Evolutionary conservation across 2,329 filamentous ascomycete genomes (phyloP), one percentile per base, ranked within the genome.

Genomic region (Colletotrichum endophyticum): DNA sequence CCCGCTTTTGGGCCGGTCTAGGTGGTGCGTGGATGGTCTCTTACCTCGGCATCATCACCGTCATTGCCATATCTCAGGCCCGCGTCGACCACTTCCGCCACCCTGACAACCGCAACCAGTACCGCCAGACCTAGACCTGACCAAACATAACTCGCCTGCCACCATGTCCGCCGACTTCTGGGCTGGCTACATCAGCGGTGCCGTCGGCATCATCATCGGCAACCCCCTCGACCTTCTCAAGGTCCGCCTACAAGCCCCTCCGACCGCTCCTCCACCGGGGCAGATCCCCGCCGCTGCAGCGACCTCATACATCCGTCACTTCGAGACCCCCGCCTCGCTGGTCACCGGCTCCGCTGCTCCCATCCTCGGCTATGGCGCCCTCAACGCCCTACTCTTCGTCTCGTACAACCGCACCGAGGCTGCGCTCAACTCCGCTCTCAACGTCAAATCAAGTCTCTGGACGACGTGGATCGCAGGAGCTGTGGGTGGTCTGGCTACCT

Each of bases 141-240:
- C 34, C 36, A 16, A 25, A 12, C 32, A n/a, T 59, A 30, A 22
- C 27, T 8, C 36, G 7, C n/a, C 25, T 15, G 66, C 44, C 36
- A 70, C 28, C 70, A 96, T 97, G 95, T 95, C 95, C 67, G 92
- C 95, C 80, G 96, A 98, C 83, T 98, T 98, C 85, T 98, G 95
- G 95, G 95, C 96, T 74, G 96, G 96, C 81, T 98, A 98, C 85
- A 86, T 97, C 77, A 96, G 94, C 82, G 96, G 96, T 70, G 95
- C 94, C 73, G 89, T 94, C 66, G 95, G 95, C 62, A 98, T 78
- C 77, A 70, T 78, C 73, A 78, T 78, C 67, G 77, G 77, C 36
- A 78, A 78, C 30, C 77, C 77, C 3, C 73, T 78, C 9, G 85
- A 86, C 71, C 80, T 86, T 7, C 84, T 96, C 81, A 96, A 96